Percentiles rank a stretch among this genome's conserved stretches.
These are phyloP conservation scores for Paraglomus brasilianum DNA, from an alignment of 192 early-diverging fungal species.

Conservation along the genomic window DNA sequence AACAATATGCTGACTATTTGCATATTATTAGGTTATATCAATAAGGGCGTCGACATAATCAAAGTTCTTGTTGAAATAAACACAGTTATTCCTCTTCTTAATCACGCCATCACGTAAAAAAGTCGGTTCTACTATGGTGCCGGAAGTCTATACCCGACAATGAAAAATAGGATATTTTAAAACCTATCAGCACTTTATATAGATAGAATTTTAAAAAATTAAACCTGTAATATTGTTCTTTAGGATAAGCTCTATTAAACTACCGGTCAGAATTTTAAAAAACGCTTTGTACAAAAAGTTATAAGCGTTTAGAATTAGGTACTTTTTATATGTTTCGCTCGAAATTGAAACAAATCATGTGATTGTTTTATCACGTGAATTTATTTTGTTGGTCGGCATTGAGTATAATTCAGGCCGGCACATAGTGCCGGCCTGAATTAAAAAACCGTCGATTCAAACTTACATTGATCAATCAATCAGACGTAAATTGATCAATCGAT, in stretches of 20 bases:
- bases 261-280: constrained; percentile 4
- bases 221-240: constrained; percentile 10
- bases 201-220: constrained; percentile 1
- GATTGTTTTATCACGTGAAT: constrained; percentile 19
- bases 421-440: no score
- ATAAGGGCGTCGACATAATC: no score
- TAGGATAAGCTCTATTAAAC: constrained; percentile 2
- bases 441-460: no score
- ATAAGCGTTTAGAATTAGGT: background rate
- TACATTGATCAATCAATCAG: no score
- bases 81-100: no score
- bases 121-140: no score
- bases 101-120: no score
- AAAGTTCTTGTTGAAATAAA: no score
- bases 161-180: constrained; percentile 4
- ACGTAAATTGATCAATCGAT: no score
- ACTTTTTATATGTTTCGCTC: constrained; percentile 1
- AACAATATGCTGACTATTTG: no score
- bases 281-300: constrained; percentile 4
- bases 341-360: constrained; percentile 19
- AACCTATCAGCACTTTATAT: constrained; percentile 18
- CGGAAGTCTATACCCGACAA: background rate
- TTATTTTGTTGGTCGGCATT: constrained; percentile 6
- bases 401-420: no score
- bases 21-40: no score